Conservation (phyloP, 495 filamentous ascomycete genomes). For the Sphaerosporella brunnea region DNA sequence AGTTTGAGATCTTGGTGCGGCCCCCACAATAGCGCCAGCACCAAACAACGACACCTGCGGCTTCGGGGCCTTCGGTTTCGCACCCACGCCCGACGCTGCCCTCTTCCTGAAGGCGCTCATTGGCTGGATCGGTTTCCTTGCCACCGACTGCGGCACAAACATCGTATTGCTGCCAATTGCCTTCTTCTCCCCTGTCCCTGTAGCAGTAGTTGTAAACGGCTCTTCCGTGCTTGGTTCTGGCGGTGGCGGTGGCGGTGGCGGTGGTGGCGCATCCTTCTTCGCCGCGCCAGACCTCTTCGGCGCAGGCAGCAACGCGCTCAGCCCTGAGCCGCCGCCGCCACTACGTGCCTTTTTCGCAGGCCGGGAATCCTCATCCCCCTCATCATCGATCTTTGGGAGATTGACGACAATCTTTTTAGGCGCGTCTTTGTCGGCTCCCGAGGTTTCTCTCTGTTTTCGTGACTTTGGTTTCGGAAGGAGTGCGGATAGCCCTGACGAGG, state of each 20-base stretch:
- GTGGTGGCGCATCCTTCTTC: conserved; percentile 8
- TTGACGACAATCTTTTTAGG: conserved; percentile 25
- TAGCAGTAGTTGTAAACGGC: too few relatives aligned
- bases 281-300: conserved; percentile 18
- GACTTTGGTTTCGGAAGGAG: conserved; percentile 23
- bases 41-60: conserved; percentile 23
- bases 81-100: conserved; percentile 2
- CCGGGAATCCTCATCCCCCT: conserved; percentile 14
- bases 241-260: conserved; percentile 2
- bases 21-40: conserved; percentile 8
- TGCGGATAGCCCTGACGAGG: conserved; percentile 5
- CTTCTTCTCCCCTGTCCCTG: conserved; percentile 1
- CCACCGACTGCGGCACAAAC: conserved; percentile 23
- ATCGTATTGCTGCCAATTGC: conserved; percentile 5
- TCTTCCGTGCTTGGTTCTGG: not conserved
- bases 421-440: conserved; percentile 8
- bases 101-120: conserved; percentile 19
- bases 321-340: conserved; percentile 12
- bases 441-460: conserved; percentile 7
- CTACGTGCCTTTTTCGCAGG: conserved; percentile 16
- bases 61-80: conserved; percentile 9
- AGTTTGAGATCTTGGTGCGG: not conserved
- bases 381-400: conserved; percentile 17
- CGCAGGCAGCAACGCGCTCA: conserved; percentile 23
- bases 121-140: conserved; percentile 23